Evolutionary conservation across 495 filamentous ascomycete species (phyloP).

Genomic region (Hyaloscypha variabilis): DNA sequence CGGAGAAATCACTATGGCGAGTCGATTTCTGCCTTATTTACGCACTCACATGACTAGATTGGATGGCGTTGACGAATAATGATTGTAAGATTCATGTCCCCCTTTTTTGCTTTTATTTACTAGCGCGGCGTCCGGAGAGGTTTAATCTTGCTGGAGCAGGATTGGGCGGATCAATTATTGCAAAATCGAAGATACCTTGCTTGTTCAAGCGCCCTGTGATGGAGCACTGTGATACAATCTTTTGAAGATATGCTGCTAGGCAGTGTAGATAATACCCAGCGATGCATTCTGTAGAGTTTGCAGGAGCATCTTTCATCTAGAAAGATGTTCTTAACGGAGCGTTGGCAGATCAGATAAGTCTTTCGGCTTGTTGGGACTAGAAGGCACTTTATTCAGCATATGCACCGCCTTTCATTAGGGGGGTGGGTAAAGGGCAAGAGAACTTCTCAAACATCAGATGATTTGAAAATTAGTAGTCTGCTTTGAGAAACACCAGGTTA

Average conservation of each 20-base stretch:
- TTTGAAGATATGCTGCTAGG: conserved; percentile 8
- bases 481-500: neutral
- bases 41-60: conserved; percentile 62
- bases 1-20: conserved; percentile 91
- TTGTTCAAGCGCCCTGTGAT: neutral
- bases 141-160: neutral
- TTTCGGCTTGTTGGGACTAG: conserved; percentile 31
- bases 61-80: conserved; percentile 16
- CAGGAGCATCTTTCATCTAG: conserved; percentile 57
- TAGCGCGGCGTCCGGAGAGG: conserved; percentile 31
- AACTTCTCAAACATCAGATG: conserved; percentile 34
- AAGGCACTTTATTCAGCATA: conserved; percentile 34
- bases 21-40: conserved; percentile 85
- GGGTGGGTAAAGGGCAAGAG: conserved; percentile 37
- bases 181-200: neutral
- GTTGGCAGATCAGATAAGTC: conserved; percentile 53
- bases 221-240: neutral
- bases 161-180: neutral
- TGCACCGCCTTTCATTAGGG: conserved; percentile 35
- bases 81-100: conserved; percentile 12
- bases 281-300: conserved; percentile 70
- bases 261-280: conserved; percentile 47
- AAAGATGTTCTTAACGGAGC: conserved; percentile 69
- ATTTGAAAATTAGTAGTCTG: neutral
- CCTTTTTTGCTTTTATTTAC: conserved; percentile 25